Evolutionary conservation across 139 green algal species (phyloP).

Genomic region (Chlamydomonas applanata): DNA sequence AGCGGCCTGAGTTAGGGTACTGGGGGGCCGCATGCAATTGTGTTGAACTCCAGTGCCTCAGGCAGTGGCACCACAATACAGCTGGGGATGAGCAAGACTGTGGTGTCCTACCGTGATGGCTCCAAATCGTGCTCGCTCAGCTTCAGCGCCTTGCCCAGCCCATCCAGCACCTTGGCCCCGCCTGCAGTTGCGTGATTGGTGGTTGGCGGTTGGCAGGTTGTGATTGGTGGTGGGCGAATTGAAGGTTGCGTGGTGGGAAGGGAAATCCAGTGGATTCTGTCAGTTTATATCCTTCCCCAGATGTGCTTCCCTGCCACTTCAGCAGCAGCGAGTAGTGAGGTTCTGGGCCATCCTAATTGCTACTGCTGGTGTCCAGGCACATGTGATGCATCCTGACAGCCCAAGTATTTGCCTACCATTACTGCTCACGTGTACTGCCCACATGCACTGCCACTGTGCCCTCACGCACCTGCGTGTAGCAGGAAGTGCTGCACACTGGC

Average conservation of each 20-base stretch:
- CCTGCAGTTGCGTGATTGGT: constrained; percentile 21
- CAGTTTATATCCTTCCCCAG: not conserved
- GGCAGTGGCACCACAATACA: too few relatives aligned
- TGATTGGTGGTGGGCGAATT: not conserved
- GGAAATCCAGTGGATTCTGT: not conserved
- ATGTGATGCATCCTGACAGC: too few relatives aligned
- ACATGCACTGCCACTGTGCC: not conserved
- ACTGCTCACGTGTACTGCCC: too few relatives aligned
- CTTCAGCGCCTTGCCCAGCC: constrained; percentile 52
- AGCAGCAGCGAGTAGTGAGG: too few relatives aligned
- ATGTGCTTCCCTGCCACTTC: too few relatives aligned
- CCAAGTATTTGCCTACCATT: too few relatives aligned
- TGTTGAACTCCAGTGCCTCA: too few relatives aligned
- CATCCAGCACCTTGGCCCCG: constrained; percentile 65
- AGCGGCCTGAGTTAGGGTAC: too few relatives aligned
- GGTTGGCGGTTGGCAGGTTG: not conserved
- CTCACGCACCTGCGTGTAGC: constrained; percentile 7
- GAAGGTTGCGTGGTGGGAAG: not conserved
- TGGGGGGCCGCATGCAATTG: too few relatives aligned
- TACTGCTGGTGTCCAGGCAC: too few relatives aligned
- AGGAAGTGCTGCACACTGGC: constrained; percentile 3
- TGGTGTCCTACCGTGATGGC: constrained; percentile 21
- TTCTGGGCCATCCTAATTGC: too few relatives aligned
- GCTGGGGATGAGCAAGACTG: not conserved
- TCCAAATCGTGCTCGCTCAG: constrained; percentile 36